Conservation (phyloP, 352 stramenopile genomes). For the Globisporangium polare region DNA sequence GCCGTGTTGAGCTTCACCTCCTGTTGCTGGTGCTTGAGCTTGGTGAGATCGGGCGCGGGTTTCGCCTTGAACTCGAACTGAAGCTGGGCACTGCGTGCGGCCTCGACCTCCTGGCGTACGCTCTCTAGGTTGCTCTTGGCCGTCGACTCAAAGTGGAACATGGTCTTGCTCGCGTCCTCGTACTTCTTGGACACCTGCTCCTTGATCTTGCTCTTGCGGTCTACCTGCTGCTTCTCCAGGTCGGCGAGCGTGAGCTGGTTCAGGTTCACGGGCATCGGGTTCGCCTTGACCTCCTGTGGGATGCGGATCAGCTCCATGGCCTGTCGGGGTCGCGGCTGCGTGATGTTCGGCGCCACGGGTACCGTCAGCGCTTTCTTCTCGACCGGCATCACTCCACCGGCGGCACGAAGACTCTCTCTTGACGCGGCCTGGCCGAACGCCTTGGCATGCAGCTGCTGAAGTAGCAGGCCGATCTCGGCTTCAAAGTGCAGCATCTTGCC, state of each 20-base stretch:
- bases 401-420: constrained; percentile 37
- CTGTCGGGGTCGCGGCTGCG: constrained; percentile 65
- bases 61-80: constrained; percentile 80
- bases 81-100: constrained; percentile 44
- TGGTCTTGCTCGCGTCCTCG: constrained; percentile 46
- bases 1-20: constrained; percentile 87
- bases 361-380: constrained; percentile 61
- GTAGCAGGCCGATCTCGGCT: constrained; percentile 30
- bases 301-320: constrained; percentile 79
- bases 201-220: constrained; percentile 53
- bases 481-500: constrained; percentile 49
- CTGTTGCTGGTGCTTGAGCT: constrained; percentile 17
- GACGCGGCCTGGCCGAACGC: constrained; percentile 51
- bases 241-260: constrained; percentile 65
- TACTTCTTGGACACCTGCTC: constrained; percentile 73
- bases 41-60: constrained; percentile 39
- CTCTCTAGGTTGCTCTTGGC: constrained; percentile 69
- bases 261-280: constrained; percentile 57
- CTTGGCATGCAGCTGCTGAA: constrained; percentile 61
- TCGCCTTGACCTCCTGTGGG: constrained; percentile 67
- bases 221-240: constrained; percentile 49
- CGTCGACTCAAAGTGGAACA: constrained; percentile 79
- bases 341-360: constrained; percentile 82
- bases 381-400: constrained; percentile 29
- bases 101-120: constrained; percentile 66